Base-by-base conservation (phyloP, 805 yeast species). In the Kurtzmaniella cleridarum region DNA sequence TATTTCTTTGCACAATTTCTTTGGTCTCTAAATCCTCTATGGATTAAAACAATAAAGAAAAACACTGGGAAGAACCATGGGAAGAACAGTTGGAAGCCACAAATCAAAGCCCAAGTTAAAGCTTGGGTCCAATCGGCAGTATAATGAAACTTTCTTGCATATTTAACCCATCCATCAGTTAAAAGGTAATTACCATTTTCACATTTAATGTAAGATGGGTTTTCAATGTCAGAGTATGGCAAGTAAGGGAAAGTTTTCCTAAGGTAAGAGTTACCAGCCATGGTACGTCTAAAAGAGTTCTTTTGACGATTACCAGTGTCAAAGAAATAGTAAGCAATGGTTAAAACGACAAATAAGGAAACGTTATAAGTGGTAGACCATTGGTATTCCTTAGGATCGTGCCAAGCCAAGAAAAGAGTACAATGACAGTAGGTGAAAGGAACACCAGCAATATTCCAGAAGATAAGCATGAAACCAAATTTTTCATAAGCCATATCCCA, bases 401-500 rank as follows among this genome's bases (percentile, higher is more conserved):
- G 96, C 67, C 80, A 79, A 49, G 80, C 81, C 53, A 93, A 66
- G 70, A 67, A 93, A 53, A 93, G 71, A 9, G 96, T 86, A 62
- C 95, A 83, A 58, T 89, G 96, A 64, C 97, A 88, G 70, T 93
- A 93, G 32, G 98, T 91, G 79, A 81, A 93, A 35, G 98, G 98
- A 31, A 93, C 98, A 54, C 98, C 98, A 26, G 97, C 96, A 60
- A 93, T 88, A 69, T 93, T 93, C 98, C 98, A 93, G 74, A 93
- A 93, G 52, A 90, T 79, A 49, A 93, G 77, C 98, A 93, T 90
- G 73, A 93, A 93, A n/a, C 98, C 98, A 54, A 93, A 93, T 67
- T 93, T 93, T 64, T 93, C 98, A 64, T 93, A 93, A 26, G 95
- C 96, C 97, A 93, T 91, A 63, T 93, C 98, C 98, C 98, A 93